Evolutionary conservation across 2,329 filamentous ascomycete genomes (phyloP).

Genomic region (Trichoderma hamatum): DNA sequence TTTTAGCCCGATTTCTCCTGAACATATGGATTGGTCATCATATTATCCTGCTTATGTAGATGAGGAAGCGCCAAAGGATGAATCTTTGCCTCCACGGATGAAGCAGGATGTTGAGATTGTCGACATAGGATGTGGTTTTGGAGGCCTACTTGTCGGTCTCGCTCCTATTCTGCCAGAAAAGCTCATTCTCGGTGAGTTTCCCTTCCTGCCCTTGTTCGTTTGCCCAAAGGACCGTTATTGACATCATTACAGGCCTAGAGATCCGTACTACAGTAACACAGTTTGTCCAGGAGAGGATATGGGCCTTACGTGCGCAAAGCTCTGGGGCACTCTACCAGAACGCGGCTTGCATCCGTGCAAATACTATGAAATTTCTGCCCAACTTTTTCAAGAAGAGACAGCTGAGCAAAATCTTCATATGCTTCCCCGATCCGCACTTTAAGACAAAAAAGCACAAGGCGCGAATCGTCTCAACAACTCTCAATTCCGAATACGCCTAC

Average conservation of each 20-base stretch:
- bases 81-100: slow-evolving; percentile 36
- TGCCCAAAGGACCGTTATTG: not conserved
- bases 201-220: not conserved
- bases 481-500: slow-evolving; percentile 93
- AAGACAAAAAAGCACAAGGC: slow-evolving; percentile 97
- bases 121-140: slow-evolving; percentile 97
- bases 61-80: slow-evolving; percentile 40
- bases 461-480: slow-evolving; percentile 83
- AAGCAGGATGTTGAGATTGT: slow-evolving; percentile 81
- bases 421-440: slow-evolving; percentile 98
- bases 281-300: slow-evolving; percentile 86
- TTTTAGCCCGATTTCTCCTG: slow-evolving; percentile 73
- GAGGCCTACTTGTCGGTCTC: slow-evolving; percentile 84
- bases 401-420: slow-evolving; percentile 91
- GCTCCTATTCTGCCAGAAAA: slow-evolving; percentile 79
- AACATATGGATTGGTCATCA: slow-evolving; percentile 86
- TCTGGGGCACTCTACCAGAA: slow-evolving; percentile 72
- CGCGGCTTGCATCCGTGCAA: slow-evolving; percentile 83
- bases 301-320: slow-evolving; percentile 73
- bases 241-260: slow-evolving; percentile 70
- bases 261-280: slow-evolving; percentile 89
- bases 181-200: slow-evolving; percentile 71
- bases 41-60: slow-evolving; percentile 76
- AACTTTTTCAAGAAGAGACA: slow-evolving; percentile 89
- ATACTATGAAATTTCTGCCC: slow-evolving; percentile 99